Percentiles rank a stretch among this genome's conserved stretches.
Evolutionary conservation across 2,329 filamentous ascomycete species (phyloP).

Genomic region (Ilyonectria sp.): DNA sequence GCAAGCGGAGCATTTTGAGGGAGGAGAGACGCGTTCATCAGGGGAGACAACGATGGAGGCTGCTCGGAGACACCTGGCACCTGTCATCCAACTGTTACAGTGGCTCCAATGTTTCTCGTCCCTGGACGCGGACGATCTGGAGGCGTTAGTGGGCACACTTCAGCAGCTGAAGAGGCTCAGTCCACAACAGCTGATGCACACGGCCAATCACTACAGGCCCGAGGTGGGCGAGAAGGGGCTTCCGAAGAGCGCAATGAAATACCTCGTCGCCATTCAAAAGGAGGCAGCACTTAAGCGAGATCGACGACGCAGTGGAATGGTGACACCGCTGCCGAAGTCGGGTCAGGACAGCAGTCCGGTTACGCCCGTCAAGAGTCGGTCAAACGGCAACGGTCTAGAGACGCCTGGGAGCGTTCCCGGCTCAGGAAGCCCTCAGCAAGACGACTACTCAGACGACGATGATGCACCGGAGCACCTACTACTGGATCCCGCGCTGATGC

Average conservation of each 20-base stretch:
- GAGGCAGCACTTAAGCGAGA: slow-evolving; percentile 76
- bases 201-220: slow-evolving; percentile 91
- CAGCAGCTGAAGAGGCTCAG: slow-evolving; percentile 89
- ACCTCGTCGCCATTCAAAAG: slow-evolving; percentile 84
- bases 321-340: slow-evolving; percentile 57
- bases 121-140: slow-evolving; percentile 85
- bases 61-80: slow-evolving; percentile 86
- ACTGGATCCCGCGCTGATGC: slow-evolving; percentile 89
- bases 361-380: slow-evolving; percentile 60
- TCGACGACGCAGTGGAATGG: slow-evolving; percentile 63
- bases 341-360: slow-evolving; percentile 58
- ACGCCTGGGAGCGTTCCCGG: slow-evolving; percentile 59
- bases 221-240: slow-evolving; percentile 96
- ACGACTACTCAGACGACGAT: slow-evolving; percentile 68
- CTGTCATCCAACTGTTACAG: slow-evolving; percentile 93
- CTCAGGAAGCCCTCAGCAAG: slow-evolving; percentile 54
- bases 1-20: slow-evolving; percentile 95
- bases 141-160: slow-evolving; percentile 88
- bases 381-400: slow-evolving; percentile 62
- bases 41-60: slow-evolving; percentile 92
- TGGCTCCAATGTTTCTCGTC: slow-evolving; percentile 99
- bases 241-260: slow-evolving; percentile 89
- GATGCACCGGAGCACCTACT: slow-evolving; percentile 83
- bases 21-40: slow-evolving; percentile 86
- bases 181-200: slow-evolving; percentile 90